phyloP scores from a whole-genome alignment of 164 flowering plant species.

The Vitis riparia region DNA sequence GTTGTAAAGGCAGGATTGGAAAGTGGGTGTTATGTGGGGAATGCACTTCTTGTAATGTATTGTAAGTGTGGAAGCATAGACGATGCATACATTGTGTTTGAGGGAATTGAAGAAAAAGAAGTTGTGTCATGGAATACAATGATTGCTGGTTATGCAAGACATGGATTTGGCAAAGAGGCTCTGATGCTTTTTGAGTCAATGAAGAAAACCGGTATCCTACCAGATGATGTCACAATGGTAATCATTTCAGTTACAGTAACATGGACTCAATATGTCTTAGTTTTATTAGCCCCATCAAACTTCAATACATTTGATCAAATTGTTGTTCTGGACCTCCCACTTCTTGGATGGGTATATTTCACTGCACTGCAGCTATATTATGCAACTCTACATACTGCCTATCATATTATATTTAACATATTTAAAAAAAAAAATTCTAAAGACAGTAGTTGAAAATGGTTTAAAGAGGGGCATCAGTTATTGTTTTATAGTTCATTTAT shows the following conservation, averaged over 20 bases:
- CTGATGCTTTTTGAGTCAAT: conserved; percentile 64
- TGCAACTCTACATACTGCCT: no score
- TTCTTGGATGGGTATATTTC: not conserved
- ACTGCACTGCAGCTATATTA: no score
- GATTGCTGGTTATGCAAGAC: conserved; percentile 80
- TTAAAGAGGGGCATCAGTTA: no score
- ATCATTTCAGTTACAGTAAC: not conserved
- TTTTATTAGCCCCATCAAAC: not conserved
- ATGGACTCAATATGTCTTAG: not conserved
- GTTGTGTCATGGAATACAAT: conserved; percentile 89
- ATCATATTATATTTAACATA: no score
- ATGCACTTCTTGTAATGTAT: conserved; percentile 90
- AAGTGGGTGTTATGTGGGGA: conserved; percentile 72
- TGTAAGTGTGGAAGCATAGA: conserved; percentile 89
- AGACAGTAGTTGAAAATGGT: no score
- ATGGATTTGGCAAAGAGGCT: conserved; percentile 84
- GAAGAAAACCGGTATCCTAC: conserved; percentile 45
- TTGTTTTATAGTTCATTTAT: no score
- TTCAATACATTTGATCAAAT: not conserved
- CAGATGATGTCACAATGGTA: conserved; percentile 90
- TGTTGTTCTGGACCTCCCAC: not conserved
- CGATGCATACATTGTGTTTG: conserved; percentile 63
- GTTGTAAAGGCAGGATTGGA: conserved; percentile 77
- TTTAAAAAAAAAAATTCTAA: no score
- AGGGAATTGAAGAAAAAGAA: conserved; percentile 67